phyloP scores from a whole-genome alignment of 495 filamentous ascomycete genomes.

The Tetracladium marchalianum region DNA sequence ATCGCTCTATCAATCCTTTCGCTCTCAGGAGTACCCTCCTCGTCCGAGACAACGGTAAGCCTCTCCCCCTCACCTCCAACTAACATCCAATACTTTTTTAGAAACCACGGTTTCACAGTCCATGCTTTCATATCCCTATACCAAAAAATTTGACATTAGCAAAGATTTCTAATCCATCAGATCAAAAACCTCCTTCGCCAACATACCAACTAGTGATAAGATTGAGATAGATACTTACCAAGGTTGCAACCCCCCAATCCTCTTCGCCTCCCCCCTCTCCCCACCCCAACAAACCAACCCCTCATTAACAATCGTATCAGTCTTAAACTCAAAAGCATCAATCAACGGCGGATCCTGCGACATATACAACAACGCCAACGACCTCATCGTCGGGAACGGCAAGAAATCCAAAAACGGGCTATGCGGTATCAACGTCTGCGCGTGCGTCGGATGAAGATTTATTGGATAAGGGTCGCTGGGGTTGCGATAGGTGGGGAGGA shows the following conservation, averaged over 20 bases:
- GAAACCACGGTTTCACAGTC: conserved; percentile 29
- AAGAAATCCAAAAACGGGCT: conserved; percentile 47
- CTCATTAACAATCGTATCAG: conserved; percentile 12
- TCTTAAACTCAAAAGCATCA: conserved; percentile 14
- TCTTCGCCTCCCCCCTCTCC: background rate
- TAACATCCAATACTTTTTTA: conserved; percentile 22
- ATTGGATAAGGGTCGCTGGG: conserved; percentile 15
- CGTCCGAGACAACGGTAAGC: no score
- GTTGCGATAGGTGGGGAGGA: conserved; percentile 1
- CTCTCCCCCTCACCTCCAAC: conserved; percentile 6
- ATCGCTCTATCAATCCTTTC: no score
- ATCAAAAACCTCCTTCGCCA: no score
- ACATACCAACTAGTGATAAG: no score
- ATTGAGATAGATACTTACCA: no score
- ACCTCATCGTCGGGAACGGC: conserved; percentile 37
- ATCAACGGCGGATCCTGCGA: conserved; percentile 9
- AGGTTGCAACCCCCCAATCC: background rate
- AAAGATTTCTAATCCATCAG: no score
- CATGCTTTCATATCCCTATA: conserved; percentile 25
- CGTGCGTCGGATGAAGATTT: conserved; percentile 34
- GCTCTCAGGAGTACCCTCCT: no score
- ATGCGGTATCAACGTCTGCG: conserved; percentile 33
- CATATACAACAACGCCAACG: conserved; percentile 16
- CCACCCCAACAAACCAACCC: conserved; percentile 6
- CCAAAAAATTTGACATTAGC: no score